phyloP scores from a whole-genome alignment of 164 flowering plant genomes.

The Taxillus chinensis region DNA sequence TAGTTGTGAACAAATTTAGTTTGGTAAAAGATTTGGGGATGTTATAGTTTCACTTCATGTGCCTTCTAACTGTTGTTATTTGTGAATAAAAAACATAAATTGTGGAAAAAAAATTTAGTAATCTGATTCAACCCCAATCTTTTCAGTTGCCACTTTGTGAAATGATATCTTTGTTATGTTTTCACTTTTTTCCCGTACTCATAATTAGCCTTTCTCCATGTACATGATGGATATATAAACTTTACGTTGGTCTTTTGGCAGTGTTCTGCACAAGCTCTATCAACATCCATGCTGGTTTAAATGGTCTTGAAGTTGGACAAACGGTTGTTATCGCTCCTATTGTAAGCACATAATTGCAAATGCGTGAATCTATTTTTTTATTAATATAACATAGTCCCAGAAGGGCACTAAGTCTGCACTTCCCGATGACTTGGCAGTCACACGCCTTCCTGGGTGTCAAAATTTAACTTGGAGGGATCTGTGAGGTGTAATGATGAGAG shows the following conservation, averaged over 20 bases:
- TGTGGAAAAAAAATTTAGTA: too few relatives aligned
- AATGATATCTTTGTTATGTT: not conserved
- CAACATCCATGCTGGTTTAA: conserved; percentile 95
- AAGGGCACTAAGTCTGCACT: too few relatives aligned
- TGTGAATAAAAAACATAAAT: too few relatives aligned
- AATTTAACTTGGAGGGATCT: conserved; percentile 18
- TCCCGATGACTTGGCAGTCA: too few relatives aligned
- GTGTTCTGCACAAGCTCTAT: conserved; percentile 97
- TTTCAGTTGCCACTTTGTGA: too few relatives aligned
- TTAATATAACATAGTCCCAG: conserved; percentile 10
- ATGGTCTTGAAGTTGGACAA: conserved; percentile 99
- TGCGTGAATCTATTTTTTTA: conserved; percentile 6
- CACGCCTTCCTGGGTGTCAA: too few relatives aligned
- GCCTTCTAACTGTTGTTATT: too few relatives aligned
- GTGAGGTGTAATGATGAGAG: conserved; percentile 2
- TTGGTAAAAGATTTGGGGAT: too few relatives aligned
- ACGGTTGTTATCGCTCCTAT: conserved; percentile 86
- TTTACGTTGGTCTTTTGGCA: conserved; percentile 89
- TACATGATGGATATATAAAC: conserved; percentile 76
- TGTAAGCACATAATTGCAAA: conserved; percentile 41
- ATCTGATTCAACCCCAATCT: too few relatives aligned
- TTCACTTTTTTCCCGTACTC: not conserved
- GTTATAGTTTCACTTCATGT: too few relatives aligned
- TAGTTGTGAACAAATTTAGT: too few relatives aligned
- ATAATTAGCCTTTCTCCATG: conserved; percentile 2